Percentiles rank a stretch among this genome's conserved stretches.
These are phyloP conservation scores for Choiromyces venosus DNA, from an alignment of 495 filamentous ascomycete genomes.

Conservation along the genomic window DNA sequence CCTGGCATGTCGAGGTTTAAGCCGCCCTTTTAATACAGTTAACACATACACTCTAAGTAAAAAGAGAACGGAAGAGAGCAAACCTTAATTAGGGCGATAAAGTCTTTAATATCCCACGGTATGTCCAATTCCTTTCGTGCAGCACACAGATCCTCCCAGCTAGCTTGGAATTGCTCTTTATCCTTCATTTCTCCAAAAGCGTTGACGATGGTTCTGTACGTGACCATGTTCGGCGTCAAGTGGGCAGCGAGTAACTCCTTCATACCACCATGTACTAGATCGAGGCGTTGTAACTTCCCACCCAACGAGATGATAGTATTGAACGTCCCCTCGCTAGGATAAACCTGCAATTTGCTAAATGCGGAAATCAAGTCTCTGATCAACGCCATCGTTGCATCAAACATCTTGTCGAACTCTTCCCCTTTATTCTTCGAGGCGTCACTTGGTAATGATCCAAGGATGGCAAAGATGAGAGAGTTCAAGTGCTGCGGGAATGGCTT, in stretches of 20 bases:
- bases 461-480: slow-evolving; percentile 34
- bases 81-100: slow-evolving; percentile 22
- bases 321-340: slow-evolving; percentile 38
- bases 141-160: slow-evolving; percentile 31
- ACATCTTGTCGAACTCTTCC: slow-evolving; percentile 14
- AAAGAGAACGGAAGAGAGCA: not conserved
- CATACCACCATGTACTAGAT: slow-evolving; percentile 41
- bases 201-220: slow-evolving; percentile 41
- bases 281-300: slow-evolving; percentile 39
- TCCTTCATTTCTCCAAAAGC: slow-evolving; percentile 43
- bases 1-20: slow-evolving; percentile 13
- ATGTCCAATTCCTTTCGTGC: not conserved
- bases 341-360: slow-evolving; percentile 32
- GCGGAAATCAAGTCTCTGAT: slow-evolving; percentile 33
- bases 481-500: slow-evolving; percentile 38
- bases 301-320: slow-evolving; percentile 44
- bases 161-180: slow-evolving; percentile 25
- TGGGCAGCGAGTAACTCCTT: slow-evolving; percentile 34
- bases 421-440: slow-evolving; percentile 1
- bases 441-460: slow-evolving; percentile 29
- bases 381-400: slow-evolving; percentile 16
- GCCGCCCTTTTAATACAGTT: not conserved
- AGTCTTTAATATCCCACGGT: slow-evolving; percentile 33
- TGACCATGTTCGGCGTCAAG: slow-evolving; percentile 41
- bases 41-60: not conserved